These are phyloP conservation scores for Colletotrichum sp. DNA, from an alignment of 2,329 filamentous ascomycete genomes.

Conservation along the genomic window DNA sequence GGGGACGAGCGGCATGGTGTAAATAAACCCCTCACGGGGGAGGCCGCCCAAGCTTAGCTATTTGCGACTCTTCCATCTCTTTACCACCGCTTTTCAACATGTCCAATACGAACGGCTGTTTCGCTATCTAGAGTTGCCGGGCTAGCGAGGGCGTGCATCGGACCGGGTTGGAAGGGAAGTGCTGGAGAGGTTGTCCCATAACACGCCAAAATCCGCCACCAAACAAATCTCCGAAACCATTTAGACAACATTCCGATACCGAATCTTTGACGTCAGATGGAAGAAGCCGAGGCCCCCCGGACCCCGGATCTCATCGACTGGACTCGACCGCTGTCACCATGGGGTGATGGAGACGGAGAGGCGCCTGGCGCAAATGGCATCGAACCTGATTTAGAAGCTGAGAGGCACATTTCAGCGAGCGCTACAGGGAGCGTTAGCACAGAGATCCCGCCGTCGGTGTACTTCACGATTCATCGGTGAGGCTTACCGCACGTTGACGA, in stretches of 20 bases:
- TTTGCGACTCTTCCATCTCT: neutral
- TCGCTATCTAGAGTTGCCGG: neutral
- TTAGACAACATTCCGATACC: neutral
- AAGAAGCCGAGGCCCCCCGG: neutral
- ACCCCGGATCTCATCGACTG: slow-evolving; percentile 19
- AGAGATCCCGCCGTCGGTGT: neutral
- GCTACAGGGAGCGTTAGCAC: slow-evolving; percentile 8
- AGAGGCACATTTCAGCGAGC: neutral
- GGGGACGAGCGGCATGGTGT: neutral
- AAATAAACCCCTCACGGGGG: slow-evolving; percentile 17
- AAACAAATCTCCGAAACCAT: neutral
- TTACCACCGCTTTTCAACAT: neutral
- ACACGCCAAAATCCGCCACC: neutral
- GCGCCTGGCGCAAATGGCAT: neutral
- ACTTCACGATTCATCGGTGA: slow-evolving; percentile 18
- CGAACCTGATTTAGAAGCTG: slow-evolving; percentile 6
- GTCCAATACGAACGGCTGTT: neutral
- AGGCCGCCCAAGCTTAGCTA: slow-evolving; percentile 1
- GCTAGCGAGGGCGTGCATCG: neutral
- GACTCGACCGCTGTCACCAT: slow-evolving; percentile 17
- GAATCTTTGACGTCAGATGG: slow-evolving; percentile 4
- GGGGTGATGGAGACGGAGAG: neutral
- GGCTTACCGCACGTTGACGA: neutral
- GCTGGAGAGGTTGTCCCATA: neutral
- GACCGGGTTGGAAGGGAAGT: neutral